These are phyloP conservation scores for Cladosporium colombiae DNA, from an alignment of 2,329 filamentous ascomycete species.

Conservation along the genomic window DNA sequence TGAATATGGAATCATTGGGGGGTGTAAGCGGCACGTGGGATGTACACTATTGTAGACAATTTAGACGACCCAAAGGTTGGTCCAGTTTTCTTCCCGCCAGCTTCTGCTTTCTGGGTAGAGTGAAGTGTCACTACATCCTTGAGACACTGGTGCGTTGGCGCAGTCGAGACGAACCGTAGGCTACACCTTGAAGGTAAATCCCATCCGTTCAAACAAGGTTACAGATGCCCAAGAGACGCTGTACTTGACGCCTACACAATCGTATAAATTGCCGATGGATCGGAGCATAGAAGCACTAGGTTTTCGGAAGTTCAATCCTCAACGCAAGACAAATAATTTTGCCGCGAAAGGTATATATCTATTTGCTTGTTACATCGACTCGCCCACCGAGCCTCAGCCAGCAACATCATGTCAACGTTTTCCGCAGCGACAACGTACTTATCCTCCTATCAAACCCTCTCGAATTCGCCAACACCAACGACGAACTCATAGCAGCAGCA, in stretches of 20 bases:
- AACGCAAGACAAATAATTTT: too few species aligned
- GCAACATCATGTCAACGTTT: not conserved
- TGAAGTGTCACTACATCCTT: not conserved
- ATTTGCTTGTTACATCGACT: not conserved
- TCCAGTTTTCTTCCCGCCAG: not conserved
- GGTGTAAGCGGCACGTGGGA: not conserved
- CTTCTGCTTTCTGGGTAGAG: not conserved
- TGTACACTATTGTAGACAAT: slow-evolving; percentile 19
- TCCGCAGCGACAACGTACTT: not conserved
- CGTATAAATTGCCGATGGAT: too few species aligned
- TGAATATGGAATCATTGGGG: not conserved
- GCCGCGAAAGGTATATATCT: not conserved
- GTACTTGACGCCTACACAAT: too few species aligned
- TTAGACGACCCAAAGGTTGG: slow-evolving; percentile 1
- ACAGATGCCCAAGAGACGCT: too few species aligned
- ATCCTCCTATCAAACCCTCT: not conserved
- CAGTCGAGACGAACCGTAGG: too few species aligned
- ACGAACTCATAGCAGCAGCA: not conserved
- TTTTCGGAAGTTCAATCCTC: not conserved
- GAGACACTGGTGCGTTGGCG: not conserved
- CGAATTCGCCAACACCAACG: not conserved
- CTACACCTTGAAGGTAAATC: too few species aligned
- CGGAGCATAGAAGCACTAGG: too few species aligned
- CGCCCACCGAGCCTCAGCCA: not conserved
- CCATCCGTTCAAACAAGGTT: too few species aligned